Percentiles rank a stretch among this genome's conserved stretches.
phyloP scores from a whole-genome alignment of 352 stramenopile genomes.

The Thraustochytrium sp. region DNA sequence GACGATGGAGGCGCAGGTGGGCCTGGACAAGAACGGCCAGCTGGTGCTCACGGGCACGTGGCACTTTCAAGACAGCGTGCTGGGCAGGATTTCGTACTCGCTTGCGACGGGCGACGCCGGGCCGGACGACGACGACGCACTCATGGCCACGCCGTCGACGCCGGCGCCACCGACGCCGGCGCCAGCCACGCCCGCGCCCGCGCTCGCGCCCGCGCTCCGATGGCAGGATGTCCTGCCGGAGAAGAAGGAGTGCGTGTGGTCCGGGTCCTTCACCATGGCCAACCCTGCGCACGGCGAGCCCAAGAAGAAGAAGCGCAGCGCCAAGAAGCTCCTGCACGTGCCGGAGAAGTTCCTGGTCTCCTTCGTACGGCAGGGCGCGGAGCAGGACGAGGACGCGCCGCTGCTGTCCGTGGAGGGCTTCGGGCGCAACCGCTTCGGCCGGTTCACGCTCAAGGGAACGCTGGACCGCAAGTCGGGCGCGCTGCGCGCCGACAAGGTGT shows the following conservation, averaged over 20 bases:
- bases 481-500: neutral
- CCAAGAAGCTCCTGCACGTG: neutral
- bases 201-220: too few relatives aligned
- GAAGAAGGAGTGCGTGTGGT: slow-evolving; percentile 18
- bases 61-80: slow-evolving; percentile 20
- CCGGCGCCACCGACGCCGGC: too few relatives aligned
- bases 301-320: slow-evolving; percentile 3
- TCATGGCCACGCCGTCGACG: too few relatives aligned
- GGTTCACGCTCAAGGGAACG: neutral
- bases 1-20: neutral
- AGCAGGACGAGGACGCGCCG: neutral
- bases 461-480: neutral
- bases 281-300: slow-evolving; percentile 10
- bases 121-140: too few relatives aligned
- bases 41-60: neutral
- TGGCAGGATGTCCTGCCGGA: too few relatives aligned
- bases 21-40: neutral
- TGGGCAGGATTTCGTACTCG: neutral
- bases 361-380: neutral
- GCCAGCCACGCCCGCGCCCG: too few relatives aligned
- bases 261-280: slow-evolving; percentile 6
- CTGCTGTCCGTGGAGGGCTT: neutral
- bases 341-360: slow-evolving; percentile 29
- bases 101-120: neutral
- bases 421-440: slow-evolving; percentile 26